A percentile compares a stretch with the other conserved stretches of the same genome.
phyloP scores from a whole-genome alignment of 306 rosid genomes.

The Cicer pinnatifidum region DNA sequence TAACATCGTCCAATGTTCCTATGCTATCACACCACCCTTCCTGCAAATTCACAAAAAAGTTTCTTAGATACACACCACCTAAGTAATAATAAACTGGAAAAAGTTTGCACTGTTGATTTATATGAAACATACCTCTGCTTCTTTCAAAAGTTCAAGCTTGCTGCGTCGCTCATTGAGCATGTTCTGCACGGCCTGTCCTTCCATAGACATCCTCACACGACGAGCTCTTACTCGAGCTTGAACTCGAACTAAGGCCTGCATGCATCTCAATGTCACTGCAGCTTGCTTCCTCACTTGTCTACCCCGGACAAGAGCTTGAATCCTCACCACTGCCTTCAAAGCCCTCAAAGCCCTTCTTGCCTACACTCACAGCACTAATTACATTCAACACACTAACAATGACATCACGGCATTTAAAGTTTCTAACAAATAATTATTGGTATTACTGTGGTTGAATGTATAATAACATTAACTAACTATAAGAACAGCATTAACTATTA shows the following conservation, averaged over 20 bases:
- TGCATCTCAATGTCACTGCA: constrained; percentile 94
- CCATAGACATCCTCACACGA: constrained; percentile 87
- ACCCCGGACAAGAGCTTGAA: constrained; percentile 95
- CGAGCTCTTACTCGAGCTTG: constrained; percentile 96
- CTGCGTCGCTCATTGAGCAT: constrained; percentile 67
- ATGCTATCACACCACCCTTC: constrained; percentile 97
- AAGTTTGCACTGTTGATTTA: not conserved
- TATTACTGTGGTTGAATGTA: not conserved
- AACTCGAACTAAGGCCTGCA: constrained; percentile 97
- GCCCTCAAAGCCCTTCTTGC: constrained; percentile 98
- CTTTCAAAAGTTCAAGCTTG: constrained; percentile 73
- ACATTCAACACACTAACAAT: not conserved
- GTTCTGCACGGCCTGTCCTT: constrained; percentile 92
- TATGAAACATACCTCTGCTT: constrained; percentile 81
- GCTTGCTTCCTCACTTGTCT: constrained; percentile 96
- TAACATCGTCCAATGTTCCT: constrained; percentile 80
- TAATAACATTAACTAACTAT: not conserved
- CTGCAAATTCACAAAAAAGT: constrained; percentile 47
- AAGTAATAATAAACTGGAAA: not conserved
- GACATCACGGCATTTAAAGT: not conserved
- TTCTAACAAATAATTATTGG: not conserved
- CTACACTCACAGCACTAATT: constrained; percentile 48
- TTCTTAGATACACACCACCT: not conserved
- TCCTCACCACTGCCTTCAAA: constrained; percentile 92
- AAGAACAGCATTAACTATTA: not conserved